phyloP scores from a whole-genome alignment of 1,284 basidiomycete genomes.

The Puccinia coronata region DNA sequence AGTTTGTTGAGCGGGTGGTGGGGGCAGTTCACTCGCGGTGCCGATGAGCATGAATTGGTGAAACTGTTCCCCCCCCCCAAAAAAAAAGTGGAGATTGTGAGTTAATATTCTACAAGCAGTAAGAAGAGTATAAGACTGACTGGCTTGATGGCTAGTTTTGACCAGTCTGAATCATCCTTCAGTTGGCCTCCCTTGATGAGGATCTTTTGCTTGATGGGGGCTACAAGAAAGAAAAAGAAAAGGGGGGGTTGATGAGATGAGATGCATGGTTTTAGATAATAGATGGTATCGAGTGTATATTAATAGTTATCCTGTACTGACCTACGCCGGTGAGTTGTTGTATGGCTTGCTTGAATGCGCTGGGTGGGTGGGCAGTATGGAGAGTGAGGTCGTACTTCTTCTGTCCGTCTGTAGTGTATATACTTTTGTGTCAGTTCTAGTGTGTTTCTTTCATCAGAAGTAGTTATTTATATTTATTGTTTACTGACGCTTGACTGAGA shows the following conservation, averaged over 20 bases:
- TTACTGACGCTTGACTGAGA: conserved; percentile 33
- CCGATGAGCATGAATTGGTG: conserved; percentile 71
- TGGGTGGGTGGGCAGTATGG: conserved; percentile 69
- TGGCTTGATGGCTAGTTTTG: conserved; percentile 76
- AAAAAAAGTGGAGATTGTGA: neutral
- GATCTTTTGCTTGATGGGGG: conserved; percentile 85
- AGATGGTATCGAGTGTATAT: too few species aligned
- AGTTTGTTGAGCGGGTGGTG: conserved; percentile 74
- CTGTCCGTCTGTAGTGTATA: conserved; percentile 60
- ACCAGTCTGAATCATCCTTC: conserved; percentile 85
- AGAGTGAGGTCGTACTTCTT: conserved; percentile 67
- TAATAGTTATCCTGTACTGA: too few species aligned
- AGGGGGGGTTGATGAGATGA: neutral
- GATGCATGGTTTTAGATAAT: conserved; percentile 15
- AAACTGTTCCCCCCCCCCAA: conserved; percentile 52
- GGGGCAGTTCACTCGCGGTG: conserved; percentile 84
- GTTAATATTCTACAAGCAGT: neutral
- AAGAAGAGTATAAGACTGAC: conserved; percentile 61
- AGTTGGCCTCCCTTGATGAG: conserved; percentile 93
- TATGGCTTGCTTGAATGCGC: conserved; percentile 78
- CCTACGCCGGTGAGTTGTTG: conserved; percentile 83
- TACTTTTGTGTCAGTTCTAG: neutral
- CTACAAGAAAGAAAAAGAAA: conserved; percentile 46
- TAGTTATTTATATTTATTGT: too few species aligned
- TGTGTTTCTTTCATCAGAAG: too few species aligned